Percentiles rank a stretch among this genome's conserved stretches.
phyloP scores from a whole-genome alignment of 306 rosid genomes.

The Albizia julibrissin region DNA sequence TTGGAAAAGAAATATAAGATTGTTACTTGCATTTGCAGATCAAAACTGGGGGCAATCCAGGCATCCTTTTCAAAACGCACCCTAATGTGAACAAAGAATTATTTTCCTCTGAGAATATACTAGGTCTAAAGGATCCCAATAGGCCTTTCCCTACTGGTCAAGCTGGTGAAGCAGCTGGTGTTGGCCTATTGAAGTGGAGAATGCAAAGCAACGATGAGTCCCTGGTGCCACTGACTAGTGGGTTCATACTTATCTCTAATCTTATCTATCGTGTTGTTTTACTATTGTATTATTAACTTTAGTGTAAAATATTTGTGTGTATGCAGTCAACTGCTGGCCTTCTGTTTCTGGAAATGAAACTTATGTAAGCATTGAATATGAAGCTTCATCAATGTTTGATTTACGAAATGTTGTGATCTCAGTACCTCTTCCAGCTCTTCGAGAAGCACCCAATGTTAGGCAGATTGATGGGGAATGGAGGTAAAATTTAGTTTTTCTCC shows the following conservation, averaged over 20 bases:
- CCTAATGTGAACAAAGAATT: slow-evolving; percentile 97
- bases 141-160: slow-evolving; percentile 95
- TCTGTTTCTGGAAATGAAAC: slow-evolving; percentile 96
- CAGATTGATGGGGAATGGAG: slow-evolving; percentile 96
- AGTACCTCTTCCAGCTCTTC: slow-evolving; percentile 95
- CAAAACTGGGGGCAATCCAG: slow-evolving; percentile 80
- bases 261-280: slow-evolving; percentile 15
- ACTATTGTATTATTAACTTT: slow-evolving; percentile 18
- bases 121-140: slow-evolving; percentile 77
- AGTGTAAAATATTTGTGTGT: slow-evolving; percentile 12
- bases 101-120: slow-evolving; percentile 69
- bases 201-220: slow-evolving; percentile 89
- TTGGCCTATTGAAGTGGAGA: slow-evolving; percentile 89
- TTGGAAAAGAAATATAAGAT: slow-evolving; percentile 8
- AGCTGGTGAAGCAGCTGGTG: slow-evolving; percentile 80
- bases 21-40: slow-evolving; percentile 60
- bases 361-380: slow-evolving; percentile 93
- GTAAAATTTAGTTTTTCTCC: slow-evolving; percentile 30
- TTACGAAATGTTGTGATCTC: slow-evolving; percentile 74
- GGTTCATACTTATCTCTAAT: slow-evolving; percentile 33
- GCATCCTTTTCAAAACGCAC: slow-evolving; percentile 91
- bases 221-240: slow-evolving; percentile 79
- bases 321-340: slow-evolving; percentile 99
- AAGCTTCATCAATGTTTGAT: slow-evolving; percentile 85
- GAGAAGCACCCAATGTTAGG: slow-evolving; percentile 84